Evolutionary conservation across 176 grass and related monocot species (phyloP).

Genomic region (Poa annua): DNA sequence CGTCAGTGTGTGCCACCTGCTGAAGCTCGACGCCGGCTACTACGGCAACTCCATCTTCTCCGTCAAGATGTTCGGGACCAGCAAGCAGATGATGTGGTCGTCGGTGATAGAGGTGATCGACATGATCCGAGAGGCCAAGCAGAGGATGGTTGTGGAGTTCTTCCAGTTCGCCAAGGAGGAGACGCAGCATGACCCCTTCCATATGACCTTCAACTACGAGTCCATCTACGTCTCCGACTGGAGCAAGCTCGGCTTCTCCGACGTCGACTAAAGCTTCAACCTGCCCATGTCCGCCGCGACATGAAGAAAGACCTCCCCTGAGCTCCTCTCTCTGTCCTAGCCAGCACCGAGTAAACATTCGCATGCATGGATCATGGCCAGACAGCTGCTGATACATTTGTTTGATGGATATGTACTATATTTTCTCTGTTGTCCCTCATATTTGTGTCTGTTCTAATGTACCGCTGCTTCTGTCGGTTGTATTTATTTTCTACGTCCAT

Average conservation of each 20-base stretch:
- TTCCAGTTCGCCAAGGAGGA: constrained; percentile 70
- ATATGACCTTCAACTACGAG: constrained; percentile 87
- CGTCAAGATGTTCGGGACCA: constrained; percentile 40
- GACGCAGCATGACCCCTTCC: constrained; percentile 58
- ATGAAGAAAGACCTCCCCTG: constrained; percentile 55
- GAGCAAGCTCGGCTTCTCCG: constrained; percentile 83
- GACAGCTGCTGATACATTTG: constrained; percentile 3
- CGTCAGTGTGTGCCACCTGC: constrained; percentile 61
- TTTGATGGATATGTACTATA: constrained; percentile 14
- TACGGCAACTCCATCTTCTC: constrained; percentile 83
- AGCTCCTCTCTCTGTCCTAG: not conserved
- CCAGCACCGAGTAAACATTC: not conserved
- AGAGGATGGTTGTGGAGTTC: constrained; percentile 58
- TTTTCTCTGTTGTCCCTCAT: not conserved
- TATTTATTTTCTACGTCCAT: constrained; percentile 18
- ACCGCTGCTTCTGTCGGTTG: not conserved
- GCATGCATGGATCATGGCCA: not conserved
- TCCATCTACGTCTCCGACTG: constrained; percentile 79
- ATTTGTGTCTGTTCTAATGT: not conserved
- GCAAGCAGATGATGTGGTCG: constrained; percentile 28
- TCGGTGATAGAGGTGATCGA: constrained; percentile 58
- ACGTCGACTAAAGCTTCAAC: constrained; percentile 74
- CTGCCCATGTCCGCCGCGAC: constrained; percentile 60
- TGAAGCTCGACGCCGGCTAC: constrained; percentile 57
- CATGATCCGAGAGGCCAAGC: constrained; percentile 64